Evolutionary conservation across 2,329 filamentous ascomycete species (phyloP), one percentile per base, ranked within the genome.

Genomic region (Myriosclerotinia duriaeana): DNA sequence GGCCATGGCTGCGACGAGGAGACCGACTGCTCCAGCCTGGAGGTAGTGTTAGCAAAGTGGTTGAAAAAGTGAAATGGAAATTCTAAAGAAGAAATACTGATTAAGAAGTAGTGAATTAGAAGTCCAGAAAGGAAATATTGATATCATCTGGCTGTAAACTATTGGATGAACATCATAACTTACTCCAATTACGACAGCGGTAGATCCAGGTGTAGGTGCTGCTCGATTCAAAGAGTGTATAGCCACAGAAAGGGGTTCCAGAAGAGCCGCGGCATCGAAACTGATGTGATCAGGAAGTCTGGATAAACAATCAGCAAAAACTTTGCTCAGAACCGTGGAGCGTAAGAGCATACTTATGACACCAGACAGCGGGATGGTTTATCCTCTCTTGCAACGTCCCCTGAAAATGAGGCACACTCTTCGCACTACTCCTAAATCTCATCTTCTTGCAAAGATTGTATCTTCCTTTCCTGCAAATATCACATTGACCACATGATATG

Each of bases 401-500:
- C 73, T 87, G 85, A 70, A 84, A 87, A 73, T 88, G 86, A 67
- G 86, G 86, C n/a, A 85, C 81, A 48, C 81, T 85, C 75, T 87
- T 87, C 66, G 84, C 85, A 69, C 84, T 87, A 73, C 85, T 86
- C 71, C 86, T 80, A 75, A 88, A 88, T 53, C 82, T 81, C 81
- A 88, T 81, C 74, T 81, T 82, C 74, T 84, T 85, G 78, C 85
- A 88, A 20, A 88, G 80, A 70, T 88, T 88, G 74, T 87, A 88
- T 72, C 92, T 89, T 63, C 94, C 94, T 50, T 91, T 95, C 73
- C 96, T 83, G 80, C 93, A 97, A 53, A 92, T 91, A 78, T 93
- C 91, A 84, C 93, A 97, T 76, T 87, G 84, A 77, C 90, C 87
- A 85, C 94, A 98, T 77, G 94, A 92, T 73, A 97, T 87, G 79